Percentiles rank a stretch among this genome's conserved stretches.
phyloP scores from a whole-genome alignment of 352 stramenopile genomes.

The Phytophthora tubulina region DNA sequence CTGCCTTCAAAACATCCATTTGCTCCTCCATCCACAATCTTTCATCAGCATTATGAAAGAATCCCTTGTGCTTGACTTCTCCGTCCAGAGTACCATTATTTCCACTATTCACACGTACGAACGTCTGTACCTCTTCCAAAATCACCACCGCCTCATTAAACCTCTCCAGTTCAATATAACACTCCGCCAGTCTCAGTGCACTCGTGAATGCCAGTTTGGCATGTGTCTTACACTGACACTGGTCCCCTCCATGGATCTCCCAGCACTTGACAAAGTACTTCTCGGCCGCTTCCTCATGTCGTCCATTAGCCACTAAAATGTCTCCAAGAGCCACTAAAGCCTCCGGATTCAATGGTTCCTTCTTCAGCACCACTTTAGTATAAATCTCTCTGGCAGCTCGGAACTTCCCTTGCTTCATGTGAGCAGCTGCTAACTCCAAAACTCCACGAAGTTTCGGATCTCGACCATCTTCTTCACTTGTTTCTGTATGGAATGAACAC shows the following conservation, averaged over 20 bases:
- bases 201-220: slow-evolving; percentile 49
- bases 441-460: slow-evolving; percentile 35
- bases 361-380: slow-evolving; percentile 49
- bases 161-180: slow-evolving; percentile 48
- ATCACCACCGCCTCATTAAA: slow-evolving; percentile 44
- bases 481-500: slow-evolving; percentile 7
- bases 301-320: slow-evolving; percentile 57
- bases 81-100: background rate
- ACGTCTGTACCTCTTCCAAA: slow-evolving; percentile 54
- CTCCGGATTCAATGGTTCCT: slow-evolving; percentile 52
- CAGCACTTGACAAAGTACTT: slow-evolving; percentile 63
- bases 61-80: slow-evolving; percentile 16
- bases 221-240: slow-evolving; percentile 34
- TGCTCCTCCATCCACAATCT: slow-evolving; percentile 50
- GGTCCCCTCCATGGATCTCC: slow-evolving; percentile 28
- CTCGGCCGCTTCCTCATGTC: slow-evolving; percentile 46
- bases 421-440: slow-evolving; percentile 49
- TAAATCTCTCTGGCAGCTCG: slow-evolving; percentile 60
- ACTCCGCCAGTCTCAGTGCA: slow-evolving; percentile 57
- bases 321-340: slow-evolving; percentile 64
- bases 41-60: slow-evolving; percentile 47
- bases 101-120: slow-evolving; percentile 48
- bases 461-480: slow-evolving; percentile 16
- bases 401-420: slow-evolving; percentile 62
- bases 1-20: slow-evolving; percentile 61